These are phyloP conservation scores for Ocimum tenuiflorum DNA, from an alignment of 257 asterid species.

Conservation along the genomic window DNA sequence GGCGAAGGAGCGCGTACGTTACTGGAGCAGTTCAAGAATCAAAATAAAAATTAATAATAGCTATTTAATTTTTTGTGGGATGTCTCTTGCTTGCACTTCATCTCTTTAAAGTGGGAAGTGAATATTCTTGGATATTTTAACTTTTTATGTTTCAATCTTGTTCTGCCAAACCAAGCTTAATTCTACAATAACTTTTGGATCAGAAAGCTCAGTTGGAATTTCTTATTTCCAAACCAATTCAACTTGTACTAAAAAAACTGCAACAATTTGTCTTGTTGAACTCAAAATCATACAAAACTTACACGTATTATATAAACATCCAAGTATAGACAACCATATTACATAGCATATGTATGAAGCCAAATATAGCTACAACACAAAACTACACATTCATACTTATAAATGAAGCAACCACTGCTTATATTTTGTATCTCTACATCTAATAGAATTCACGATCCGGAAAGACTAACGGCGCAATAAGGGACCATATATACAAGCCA, in stretches of 20 bases:
- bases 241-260: not conserved
- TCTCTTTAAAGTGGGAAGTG: not conserved
- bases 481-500: conserved; percentile 81
- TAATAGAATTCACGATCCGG: conserved; percentile 74
- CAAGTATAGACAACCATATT: not conserved
- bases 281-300: not conserved
- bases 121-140: not conserved
- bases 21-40: not conserved
- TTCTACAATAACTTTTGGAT: not conserved
- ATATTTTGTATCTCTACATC: not conserved
- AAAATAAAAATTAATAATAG: not conserved
- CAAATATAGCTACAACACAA: not conserved
- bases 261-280: not conserved
- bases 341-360: not conserved
- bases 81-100: not conserved
- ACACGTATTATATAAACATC: not conserved
- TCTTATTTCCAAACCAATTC: not conserved
- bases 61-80: not conserved
- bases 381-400: not conserved
- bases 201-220: no score
- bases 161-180: not conserved
- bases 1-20: conserved; percentile 25
- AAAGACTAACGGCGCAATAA: conserved; percentile 67
- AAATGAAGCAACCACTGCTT: not conserved
- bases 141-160: not conserved